phyloP scores from a whole-genome alignment of 1,284 basidiomycete species.

The Neolentinus lepideus region DNA sequence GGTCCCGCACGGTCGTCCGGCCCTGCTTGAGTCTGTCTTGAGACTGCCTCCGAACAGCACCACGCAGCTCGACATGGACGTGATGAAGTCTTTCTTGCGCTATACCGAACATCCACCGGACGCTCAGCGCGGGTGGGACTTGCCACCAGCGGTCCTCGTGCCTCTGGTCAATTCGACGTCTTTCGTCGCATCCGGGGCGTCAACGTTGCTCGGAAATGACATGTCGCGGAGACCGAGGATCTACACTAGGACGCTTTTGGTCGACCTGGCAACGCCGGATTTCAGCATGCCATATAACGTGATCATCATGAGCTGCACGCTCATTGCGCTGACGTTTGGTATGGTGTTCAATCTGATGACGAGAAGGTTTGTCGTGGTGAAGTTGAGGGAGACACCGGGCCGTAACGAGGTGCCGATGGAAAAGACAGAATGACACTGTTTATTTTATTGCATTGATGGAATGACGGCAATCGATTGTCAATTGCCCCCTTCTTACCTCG shows the following conservation, averaged over 20 bases:
- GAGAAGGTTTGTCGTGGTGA: conserved; percentile 62
- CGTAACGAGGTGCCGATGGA: neutral
- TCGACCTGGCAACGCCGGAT: conserved; percentile 93
- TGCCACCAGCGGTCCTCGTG: conserved; percentile 76
- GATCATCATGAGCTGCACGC: conserved; percentile 90
- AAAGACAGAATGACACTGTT: neutral
- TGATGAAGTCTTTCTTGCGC: conserved; percentile 81
- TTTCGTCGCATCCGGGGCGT: neutral
- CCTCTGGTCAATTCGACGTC: conserved; percentile 17
- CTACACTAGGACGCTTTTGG: conserved; percentile 77
- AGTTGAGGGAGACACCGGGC: conserved; percentile 9
- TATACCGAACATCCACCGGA: conserved; percentile 97
- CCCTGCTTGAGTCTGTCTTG: conserved; percentile 69
- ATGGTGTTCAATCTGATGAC: conserved; percentile 86
- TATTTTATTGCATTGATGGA: neutral
- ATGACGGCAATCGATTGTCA: too few species aligned
- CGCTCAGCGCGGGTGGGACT: conserved; percentile 90
- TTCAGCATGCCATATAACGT: conserved; percentile 99
- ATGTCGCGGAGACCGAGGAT: conserved; percentile 31
- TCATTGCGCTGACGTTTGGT: conserved; percentile 92
- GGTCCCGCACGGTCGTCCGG: conserved; percentile 63
- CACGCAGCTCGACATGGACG: conserved; percentile 64
- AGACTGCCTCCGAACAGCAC: conserved; percentile 61
- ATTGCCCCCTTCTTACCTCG: too few species aligned
- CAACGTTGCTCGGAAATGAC: too few species aligned